Conservation (phyloP, 768 basidiomycete genomes). For the Mycena olivaceomarginata region DNA sequence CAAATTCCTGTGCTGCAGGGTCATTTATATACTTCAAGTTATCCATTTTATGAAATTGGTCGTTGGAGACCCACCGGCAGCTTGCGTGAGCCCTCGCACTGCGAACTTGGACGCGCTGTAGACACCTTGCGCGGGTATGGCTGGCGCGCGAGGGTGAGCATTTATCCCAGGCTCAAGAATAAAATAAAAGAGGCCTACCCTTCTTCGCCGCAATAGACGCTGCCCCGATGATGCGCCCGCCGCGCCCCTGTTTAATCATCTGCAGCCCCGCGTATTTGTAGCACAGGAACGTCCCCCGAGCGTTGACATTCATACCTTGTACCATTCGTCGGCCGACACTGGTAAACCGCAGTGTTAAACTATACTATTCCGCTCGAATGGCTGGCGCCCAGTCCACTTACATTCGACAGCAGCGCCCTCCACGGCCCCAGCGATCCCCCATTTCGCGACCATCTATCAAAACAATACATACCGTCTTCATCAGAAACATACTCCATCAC, state of each 20-base stretch:
- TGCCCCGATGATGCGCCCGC: conserved; percentile 64
- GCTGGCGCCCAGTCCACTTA: not conserved
- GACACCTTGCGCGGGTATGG: conserved; percentile 39
- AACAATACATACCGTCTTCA: not conserved
- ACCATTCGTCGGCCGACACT: conserved; percentile 50
- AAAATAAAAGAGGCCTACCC: conserved; percentile 52
- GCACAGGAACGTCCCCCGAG: conserved; percentile 57
- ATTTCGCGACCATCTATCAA: conserved; percentile 57
- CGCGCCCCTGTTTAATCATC: conserved; percentile 63
- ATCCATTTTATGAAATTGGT: not conserved
- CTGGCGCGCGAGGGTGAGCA: not conserved
- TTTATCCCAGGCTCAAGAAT: too few relatives aligned
- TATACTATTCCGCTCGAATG: not conserved
- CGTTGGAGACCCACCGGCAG: conserved; percentile 46
- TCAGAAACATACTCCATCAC: too few relatives aligned
- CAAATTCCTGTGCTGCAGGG: conserved; percentile 53
- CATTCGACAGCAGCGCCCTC: conserved; percentile 23
- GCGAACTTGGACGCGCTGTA: conserved; percentile 66
- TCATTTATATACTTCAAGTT: not conserved
- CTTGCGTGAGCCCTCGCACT: conserved; percentile 63
- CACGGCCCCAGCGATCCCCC: conserved; percentile 47
- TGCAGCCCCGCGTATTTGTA: conserved; percentile 60
- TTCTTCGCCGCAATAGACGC: conserved; percentile 60
- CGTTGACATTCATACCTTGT: conserved; percentile 52
- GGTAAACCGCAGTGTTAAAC: not conserved